These are phyloP conservation scores for Cercospora canescens DNA, from an alignment of 2,329 filamentous ascomycete species.

Conservation along the genomic window DNA sequence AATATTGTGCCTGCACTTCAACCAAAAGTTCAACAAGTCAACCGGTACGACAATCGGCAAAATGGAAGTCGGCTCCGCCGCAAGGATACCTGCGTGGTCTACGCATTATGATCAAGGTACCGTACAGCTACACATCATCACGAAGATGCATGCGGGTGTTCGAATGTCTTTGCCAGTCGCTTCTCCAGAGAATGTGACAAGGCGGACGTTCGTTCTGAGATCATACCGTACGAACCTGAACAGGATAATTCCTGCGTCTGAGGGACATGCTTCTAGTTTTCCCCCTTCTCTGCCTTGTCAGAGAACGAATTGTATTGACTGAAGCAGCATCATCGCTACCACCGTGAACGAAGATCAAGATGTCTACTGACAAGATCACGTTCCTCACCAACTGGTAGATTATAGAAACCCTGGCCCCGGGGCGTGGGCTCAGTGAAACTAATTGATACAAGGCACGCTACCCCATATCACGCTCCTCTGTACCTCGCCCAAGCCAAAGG, in stretches of 20 bases:
- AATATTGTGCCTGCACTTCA: neutral
- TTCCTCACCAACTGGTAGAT: conserved; percentile 79
- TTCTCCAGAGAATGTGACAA: conserved; percentile 27
- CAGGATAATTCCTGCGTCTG: conserved; percentile 78
- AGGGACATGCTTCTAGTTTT: conserved; percentile 73
- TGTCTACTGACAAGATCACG: conserved; percentile 83
- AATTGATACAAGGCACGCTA: conserved; percentile 64
- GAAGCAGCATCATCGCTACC: conserved; percentile 2
- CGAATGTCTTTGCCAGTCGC: conserved; percentile 17
- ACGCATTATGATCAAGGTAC: conserved; percentile 25
- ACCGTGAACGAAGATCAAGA: conserved; percentile 48
- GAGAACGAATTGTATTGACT: conserved; percentile 41
- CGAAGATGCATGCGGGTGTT: conserved; percentile 44
- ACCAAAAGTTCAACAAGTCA: neutral
- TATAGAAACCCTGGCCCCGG: neutral
- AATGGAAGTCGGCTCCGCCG: conserved; percentile 13
- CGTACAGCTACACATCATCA: conserved; percentile 14
- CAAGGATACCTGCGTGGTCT: conserved; percentile 11
- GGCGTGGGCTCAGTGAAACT: neutral
- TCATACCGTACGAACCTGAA: conserved; percentile 79
- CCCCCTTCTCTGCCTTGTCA: conserved; percentile 42
- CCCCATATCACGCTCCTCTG: conserved; percentile 75
- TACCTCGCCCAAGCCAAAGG: conserved; percentile 76
- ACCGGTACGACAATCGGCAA: conserved; percentile 16
- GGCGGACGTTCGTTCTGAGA: conserved; percentile 60